phyloP scores from a whole-genome alignment of 371 early-diverging fungal genomes.

The Blakeslea trispora region DNA sequence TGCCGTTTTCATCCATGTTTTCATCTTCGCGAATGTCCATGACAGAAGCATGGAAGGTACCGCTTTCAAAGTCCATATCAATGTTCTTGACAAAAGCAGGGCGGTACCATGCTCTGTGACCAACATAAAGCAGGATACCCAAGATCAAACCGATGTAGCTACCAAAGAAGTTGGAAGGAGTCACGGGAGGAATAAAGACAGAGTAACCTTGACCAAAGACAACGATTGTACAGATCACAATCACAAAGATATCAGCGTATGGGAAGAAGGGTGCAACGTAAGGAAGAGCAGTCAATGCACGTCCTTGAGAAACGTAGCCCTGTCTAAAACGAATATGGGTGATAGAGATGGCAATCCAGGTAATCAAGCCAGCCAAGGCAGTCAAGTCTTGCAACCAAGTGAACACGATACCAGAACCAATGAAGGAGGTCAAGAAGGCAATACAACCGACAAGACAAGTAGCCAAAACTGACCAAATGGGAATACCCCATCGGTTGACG shows the following conservation, averaged over 20 bases:
- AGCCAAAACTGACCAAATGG: conserved; percentile 57
- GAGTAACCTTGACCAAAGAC: conserved; percentile 73
- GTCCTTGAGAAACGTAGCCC: conserved; percentile 76
- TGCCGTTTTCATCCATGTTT: conserved; percentile 25
- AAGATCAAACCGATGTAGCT: conserved; percentile 60
- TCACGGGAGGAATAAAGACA: conserved; percentile 51
- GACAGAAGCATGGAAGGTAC: conserved; percentile 29
- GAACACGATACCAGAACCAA: conserved; percentile 71
- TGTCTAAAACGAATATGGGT: conserved; percentile 85
- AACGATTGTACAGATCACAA: conserved; percentile 62
- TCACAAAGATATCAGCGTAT: conserved; percentile 67
- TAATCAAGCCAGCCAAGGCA: conserved; percentile 77
- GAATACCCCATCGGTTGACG: conserved; percentile 66
- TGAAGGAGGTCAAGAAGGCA: conserved; percentile 56
- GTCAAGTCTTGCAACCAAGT: conserved; percentile 72
- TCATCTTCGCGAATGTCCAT: conserved; percentile 30
- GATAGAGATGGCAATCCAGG: conserved; percentile 80
- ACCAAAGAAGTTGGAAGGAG: conserved; percentile 41
- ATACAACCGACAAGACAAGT: conserved; percentile 65
- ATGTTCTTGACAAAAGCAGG: conserved; percentile 36
- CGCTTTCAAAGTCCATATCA: conserved; percentile 56
- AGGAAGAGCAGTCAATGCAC: conserved; percentile 63
- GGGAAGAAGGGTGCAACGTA: conserved; percentile 77
- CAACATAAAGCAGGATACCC: conserved; percentile 53
- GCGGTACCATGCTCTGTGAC: conserved; percentile 52